Evolutionary conservation across 139 green algal genomes (phyloP).

Genomic region (Diplosphaera chodatii): DNA sequence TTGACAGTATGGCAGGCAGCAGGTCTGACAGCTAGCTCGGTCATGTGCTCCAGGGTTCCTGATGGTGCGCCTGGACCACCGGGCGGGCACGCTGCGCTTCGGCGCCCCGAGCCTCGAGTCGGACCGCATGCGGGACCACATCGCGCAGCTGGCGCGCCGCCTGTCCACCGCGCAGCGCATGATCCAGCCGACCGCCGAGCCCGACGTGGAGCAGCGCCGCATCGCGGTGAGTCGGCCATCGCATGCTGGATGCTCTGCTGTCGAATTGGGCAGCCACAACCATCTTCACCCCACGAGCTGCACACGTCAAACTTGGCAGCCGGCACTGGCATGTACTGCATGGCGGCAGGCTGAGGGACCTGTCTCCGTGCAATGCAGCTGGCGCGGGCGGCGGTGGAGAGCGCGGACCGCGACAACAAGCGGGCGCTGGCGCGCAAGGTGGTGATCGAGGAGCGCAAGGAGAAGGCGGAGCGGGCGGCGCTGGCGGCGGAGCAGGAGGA

Average conservation of each 20-base stretch:
- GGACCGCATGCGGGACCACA: slow-evolving; percentile 53
- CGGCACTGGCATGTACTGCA: no score
- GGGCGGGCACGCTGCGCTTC: slow-evolving; percentile 84
- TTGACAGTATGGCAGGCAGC: no score
- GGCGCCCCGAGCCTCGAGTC: slow-evolving; percentile 59
- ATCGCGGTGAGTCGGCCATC: slow-evolving; percentile 19
- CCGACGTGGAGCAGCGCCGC: slow-evolving; percentile 2
- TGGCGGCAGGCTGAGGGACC: neutral
- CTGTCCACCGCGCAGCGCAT: slow-evolving; percentile 62
- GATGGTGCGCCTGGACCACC: slow-evolving; percentile 84
- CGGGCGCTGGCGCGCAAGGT: slow-evolving; percentile 70
- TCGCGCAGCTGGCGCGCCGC: slow-evolving; percentile 54
- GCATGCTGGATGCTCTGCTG: neutral
- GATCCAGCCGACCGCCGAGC: slow-evolving; percentile 29
- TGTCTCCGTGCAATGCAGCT: neutral
- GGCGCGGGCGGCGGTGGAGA: slow-evolving; percentile 25
- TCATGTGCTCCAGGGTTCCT: neutral
- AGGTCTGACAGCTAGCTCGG: neutral
- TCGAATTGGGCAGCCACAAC: no score
- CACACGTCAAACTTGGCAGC: no score
- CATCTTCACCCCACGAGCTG: no score
- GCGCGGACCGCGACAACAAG: slow-evolving; percentile 72
- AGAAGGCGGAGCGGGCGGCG: slow-evolving; percentile 79
- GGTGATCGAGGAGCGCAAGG: slow-evolving; percentile 94
- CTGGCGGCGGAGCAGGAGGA: slow-evolving; percentile 81